phyloP scores from a whole-genome alignment of 805 yeast species.

The Nakazawaea holstii region DNA sequence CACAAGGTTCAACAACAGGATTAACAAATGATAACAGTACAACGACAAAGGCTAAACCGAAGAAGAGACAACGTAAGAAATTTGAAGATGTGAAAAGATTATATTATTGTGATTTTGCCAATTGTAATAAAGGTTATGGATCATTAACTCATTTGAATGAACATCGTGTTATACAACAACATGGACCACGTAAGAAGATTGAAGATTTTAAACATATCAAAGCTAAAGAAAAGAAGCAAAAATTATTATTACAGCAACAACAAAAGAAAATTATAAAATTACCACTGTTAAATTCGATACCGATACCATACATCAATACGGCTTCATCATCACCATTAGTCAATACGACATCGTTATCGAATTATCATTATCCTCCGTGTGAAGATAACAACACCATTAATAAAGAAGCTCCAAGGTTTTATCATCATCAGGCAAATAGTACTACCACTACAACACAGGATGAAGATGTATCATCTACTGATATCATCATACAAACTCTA shows the following conservation, averaged over 20 bases:
- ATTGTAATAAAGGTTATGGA: constrained; percentile 42
- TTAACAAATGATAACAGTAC: background rate
- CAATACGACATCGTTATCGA: background rate
- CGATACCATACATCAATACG: background rate
- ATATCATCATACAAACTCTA: background rate
- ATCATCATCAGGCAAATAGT: no score
- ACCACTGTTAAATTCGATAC: background rate
- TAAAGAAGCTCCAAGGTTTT: no score
- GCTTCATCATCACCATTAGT: background rate
- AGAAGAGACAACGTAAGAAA: constrained; percentile 36
- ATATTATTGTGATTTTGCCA: constrained; percentile 35
- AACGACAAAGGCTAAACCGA: background rate
- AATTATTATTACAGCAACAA: background rate
- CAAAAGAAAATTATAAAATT: background rate
- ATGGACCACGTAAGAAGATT: constrained; percentile 40
- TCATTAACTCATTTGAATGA: constrained; percentile 46
- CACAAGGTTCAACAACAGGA: no score
- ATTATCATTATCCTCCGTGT: background rate
- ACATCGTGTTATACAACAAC: constrained; percentile 40
- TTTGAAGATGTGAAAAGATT: constrained; percentile 43
- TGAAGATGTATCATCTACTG: background rate
- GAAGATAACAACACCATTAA: no score
- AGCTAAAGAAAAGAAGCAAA: constrained; percentile 11
- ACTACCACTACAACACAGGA: background rate
- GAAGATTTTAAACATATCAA: constrained; percentile 43